Evolutionary conservation across 2,329 filamentous ascomycete species (phyloP).

Genomic region (Diplodia sapinea): DNA sequence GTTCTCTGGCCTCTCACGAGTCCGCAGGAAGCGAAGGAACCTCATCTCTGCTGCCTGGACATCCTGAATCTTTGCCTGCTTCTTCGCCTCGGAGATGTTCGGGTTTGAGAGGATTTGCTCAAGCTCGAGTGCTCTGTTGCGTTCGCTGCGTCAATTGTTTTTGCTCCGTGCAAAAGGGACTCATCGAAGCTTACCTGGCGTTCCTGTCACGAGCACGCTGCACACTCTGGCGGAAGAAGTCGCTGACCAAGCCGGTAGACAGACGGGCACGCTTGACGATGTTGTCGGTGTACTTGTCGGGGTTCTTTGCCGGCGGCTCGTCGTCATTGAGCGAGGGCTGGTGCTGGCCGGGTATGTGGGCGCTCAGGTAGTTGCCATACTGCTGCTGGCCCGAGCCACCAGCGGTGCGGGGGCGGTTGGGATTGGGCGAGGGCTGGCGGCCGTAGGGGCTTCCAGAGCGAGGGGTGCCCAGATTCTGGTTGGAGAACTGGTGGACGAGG

Average conservation of each 20-base stretch:
- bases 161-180: not conserved
- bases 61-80: conserved; percentile 82
- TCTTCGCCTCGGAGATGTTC: conserved; percentile 73
- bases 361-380: conserved; percentile 70
- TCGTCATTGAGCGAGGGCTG: conserved; percentile 62
- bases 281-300: conserved; percentile 86
- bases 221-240: conserved; percentile 98
- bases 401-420: conserved; percentile 82
- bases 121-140: conserved; percentile 81
- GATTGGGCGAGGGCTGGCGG: conserved; percentile 68
- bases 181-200: conserved; percentile 69
- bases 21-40: conserved; percentile 91
- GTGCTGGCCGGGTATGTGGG: conserved; percentile 68
- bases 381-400: conserved; percentile 67
- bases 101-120: conserved; percentile 83
- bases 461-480: conserved; percentile 83
- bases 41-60: conserved; percentile 88
- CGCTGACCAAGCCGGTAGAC: conserved; percentile 68
- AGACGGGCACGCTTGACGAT: conserved; percentile 75
- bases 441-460: conserved; percentile 71
- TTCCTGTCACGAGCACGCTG: conserved; percentile 95
- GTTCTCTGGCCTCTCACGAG: conserved; percentile 90
- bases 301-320: conserved; percentile 76
- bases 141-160: conserved; percentile 36
- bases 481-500: conserved; percentile 92